Evolutionary conservation across 2,329 filamentous ascomycete species (phyloP).

Genomic region (Curvularia sp.): DNA sequence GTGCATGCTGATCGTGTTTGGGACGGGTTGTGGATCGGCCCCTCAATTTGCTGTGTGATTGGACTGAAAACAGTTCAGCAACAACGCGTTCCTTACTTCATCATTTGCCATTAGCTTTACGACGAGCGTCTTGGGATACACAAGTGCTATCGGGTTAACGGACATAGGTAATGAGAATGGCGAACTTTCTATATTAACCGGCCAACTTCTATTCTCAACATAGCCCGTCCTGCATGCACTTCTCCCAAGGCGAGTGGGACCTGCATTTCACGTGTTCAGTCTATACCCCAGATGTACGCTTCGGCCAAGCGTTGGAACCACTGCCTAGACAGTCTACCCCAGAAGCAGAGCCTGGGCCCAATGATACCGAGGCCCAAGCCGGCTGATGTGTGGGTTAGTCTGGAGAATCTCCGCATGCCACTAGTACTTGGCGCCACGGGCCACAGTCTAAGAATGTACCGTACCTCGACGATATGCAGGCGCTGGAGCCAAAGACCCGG

Average conservation of each 20-base stretch:
- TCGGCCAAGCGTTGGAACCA: conserved; percentile 18
- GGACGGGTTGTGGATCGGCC: neutral
- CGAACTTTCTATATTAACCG: conserved; percentile 8
- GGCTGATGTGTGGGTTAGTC: conserved; percentile 33
- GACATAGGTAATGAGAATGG: neutral
- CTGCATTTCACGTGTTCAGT: conserved; percentile 25
- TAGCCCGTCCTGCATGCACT: conserved; percentile 2
- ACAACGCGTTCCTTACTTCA: conserved; percentile 14
- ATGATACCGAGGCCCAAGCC: conserved; percentile 32
- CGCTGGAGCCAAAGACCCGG: conserved; percentile 26
- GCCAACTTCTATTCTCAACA: neutral
- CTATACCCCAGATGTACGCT: conserved; percentile 20
- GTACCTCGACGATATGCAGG: conserved; percentile 9
- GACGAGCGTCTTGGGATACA: neutral
- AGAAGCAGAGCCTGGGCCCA: conserved; percentile 14
- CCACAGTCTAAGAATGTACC: conserved; percentile 6
- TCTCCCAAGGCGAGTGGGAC: conserved; percentile 18
- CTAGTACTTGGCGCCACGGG: conserved; percentile 12
- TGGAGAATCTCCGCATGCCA: conserved; percentile 19
- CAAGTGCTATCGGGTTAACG: neutral
- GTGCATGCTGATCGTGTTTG: conserved; percentile 17
- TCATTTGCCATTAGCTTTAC: conserved; percentile 1
- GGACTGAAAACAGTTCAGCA: conserved; percentile 4
- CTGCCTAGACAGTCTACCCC: conserved; percentile 21
- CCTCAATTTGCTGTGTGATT: neutral